A percentile compares a stretch with the other conserved stretches of the same genome.
Conservation (phyloP, 108 stramenopile species). For the Stephanodiscus triporus region DNA sequence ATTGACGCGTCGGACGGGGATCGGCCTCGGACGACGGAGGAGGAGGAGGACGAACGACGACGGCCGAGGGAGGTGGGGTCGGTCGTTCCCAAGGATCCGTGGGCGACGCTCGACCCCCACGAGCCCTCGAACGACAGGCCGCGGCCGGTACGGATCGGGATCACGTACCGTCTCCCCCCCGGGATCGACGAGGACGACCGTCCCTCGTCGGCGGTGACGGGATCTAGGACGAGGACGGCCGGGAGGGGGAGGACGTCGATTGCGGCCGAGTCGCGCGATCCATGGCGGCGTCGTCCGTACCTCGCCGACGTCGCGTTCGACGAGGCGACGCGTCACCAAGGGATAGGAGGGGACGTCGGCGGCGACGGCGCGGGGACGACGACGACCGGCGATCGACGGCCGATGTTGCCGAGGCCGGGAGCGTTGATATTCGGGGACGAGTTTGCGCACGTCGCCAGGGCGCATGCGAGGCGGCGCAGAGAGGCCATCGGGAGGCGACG, state of each 20-base stretch:
- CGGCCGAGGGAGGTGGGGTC: too few relatives aligned
- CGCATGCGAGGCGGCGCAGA: constrained; percentile 64
- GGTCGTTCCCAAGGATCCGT: constrained; percentile 77
- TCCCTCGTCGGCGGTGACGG: constrained; percentile 78
- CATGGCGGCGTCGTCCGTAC: constrained; percentile 20
- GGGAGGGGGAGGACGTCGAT: background rate
- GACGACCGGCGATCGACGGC: too few relatives aligned
- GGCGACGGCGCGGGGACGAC: too few relatives aligned
- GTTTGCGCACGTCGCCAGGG: constrained; percentile 83
- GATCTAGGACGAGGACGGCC: constrained; percentile 53
- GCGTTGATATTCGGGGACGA: constrained; percentile 77
- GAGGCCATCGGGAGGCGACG: constrained; percentile 24
- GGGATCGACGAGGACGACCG: constrained; percentile 57
- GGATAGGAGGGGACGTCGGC: background rate
- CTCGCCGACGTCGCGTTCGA: constrained; percentile 17
- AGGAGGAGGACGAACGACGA: background rate
- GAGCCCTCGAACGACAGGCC: constrained; percentile 46
- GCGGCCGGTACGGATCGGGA: constrained; percentile 71
- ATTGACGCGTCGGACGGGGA: constrained; percentile 1
- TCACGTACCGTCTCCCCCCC: constrained; percentile 77
- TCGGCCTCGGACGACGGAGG: background rate
- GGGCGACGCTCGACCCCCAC: constrained; percentile 89
- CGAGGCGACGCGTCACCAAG: constrained; percentile 13
- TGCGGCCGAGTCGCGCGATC: background rate
- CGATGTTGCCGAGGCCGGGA: constrained; percentile 44